Conservation (phyloP, 441 rosid species). For the Viola pubescens region DNA sequence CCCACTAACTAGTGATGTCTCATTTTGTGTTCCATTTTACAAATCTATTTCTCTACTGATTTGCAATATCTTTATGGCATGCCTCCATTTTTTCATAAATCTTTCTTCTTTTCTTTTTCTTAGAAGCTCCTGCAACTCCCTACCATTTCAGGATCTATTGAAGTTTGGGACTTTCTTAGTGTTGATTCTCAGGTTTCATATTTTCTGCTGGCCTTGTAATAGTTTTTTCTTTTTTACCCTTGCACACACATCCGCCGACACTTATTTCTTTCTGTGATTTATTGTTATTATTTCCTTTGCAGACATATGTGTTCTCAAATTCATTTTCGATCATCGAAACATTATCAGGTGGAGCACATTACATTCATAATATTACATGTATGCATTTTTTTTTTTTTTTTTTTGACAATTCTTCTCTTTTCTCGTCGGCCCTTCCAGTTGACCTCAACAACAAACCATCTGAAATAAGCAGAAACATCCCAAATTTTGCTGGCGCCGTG, state of each 20-base stretch:
- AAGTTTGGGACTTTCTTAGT: constrained; percentile 98
- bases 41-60: not conserved
- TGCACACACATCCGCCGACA: not conserved
- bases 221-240: not conserved
- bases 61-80: not conserved
- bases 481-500: constrained; percentile 30
- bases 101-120: constrained; percentile 12
- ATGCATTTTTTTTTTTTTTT: constrained; percentile 10
- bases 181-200: constrained; percentile 94
- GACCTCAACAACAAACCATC: constrained; percentile 51
- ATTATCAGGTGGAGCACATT: constrained; percentile 57
- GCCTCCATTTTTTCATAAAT: constrained; percentile 13
- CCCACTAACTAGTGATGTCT: not conserved
- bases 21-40: not conserved
- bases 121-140: constrained; percentile 53
- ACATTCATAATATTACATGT: not conserved
- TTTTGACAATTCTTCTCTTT: constrained; percentile 9
- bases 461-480: constrained; percentile 34
- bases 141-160: constrained; percentile 88
- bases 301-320: constrained; percentile 91
- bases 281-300: constrained; percentile 31
- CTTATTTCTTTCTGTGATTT: constrained; percentile 21
- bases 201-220: constrained; percentile 12
- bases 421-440: constrained; percentile 32
- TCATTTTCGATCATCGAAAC: constrained; percentile 93